Conservation (phyloP, 352 stramenopile species). For the Phytophthora aleatoria region DNA sequence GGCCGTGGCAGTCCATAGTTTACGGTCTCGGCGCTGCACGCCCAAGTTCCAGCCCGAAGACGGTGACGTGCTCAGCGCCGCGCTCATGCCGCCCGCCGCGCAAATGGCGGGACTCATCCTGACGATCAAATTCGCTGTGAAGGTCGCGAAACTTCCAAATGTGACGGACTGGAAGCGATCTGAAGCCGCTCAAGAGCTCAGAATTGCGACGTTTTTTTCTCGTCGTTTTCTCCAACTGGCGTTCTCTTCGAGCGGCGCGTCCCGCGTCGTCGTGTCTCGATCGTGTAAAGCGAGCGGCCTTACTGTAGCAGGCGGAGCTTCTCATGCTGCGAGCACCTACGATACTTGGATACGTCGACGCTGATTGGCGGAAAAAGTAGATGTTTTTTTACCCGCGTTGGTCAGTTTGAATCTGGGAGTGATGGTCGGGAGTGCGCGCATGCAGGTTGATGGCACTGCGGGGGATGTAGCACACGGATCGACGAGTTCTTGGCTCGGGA, state of each 20-base stretch:
- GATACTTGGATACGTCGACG: slow-evolving; percentile 2
- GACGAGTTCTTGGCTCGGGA: not conserved
- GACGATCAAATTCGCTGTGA: slow-evolving; percentile 4
- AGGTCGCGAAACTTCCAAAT: slow-evolving; percentile 20
- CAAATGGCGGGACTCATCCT: slow-evolving; percentile 37
- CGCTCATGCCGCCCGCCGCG: slow-evolving; percentile 6
- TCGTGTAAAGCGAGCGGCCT: slow-evolving; percentile 4
- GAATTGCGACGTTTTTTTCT: slow-evolving; percentile 21
- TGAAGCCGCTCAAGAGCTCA: not conserved
- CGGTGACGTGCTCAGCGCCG: slow-evolving; percentile 30
- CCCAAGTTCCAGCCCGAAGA: slow-evolving; percentile 58
- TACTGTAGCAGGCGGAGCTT: slow-evolving; percentile 17
- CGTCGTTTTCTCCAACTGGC: slow-evolving; percentile 12
- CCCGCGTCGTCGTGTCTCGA: slow-evolving; percentile 22
- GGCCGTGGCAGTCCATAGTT: slow-evolving; percentile 57
- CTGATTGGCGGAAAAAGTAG: slow-evolving; percentile 19
- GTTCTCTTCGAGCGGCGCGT: slow-evolving; percentile 2
- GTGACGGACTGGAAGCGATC: slow-evolving; percentile 21
- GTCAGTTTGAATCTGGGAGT: not conserved
- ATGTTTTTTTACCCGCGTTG: not conserved
- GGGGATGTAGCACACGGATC: not conserved
- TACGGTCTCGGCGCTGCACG: slow-evolving; percentile 68
- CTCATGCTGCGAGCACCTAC: slow-evolving; percentile 21
- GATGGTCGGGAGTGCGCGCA: not conserved
- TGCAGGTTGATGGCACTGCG: not conserved